phyloP scores from a whole-genome alignment of 2,329 filamentous ascomycete genomes.

The Talaromyces sp. region DNA sequence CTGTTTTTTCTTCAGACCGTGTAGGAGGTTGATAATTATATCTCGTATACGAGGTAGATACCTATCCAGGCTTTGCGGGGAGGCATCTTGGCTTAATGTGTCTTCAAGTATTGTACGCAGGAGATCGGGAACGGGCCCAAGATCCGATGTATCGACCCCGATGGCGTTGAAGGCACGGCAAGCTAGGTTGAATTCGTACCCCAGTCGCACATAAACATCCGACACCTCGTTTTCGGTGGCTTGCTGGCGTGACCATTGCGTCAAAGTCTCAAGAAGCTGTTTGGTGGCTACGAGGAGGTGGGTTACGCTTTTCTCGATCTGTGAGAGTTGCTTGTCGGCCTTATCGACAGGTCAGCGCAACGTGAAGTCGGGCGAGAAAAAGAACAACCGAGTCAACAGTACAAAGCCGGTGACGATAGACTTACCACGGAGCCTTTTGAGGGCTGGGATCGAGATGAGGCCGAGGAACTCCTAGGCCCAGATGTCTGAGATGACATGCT shows the following conservation, averaged over 20 bases:
- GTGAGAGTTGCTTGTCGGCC: slow-evolving; percentile 75
- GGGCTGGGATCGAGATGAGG: slow-evolving; percentile 59
- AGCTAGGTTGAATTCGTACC: slow-evolving; percentile 99
- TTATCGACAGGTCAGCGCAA: slow-evolving; percentile 25
- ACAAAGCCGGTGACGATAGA: slow-evolving; percentile 18
- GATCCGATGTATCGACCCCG: slow-evolving; percentile 88
- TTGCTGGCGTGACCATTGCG: slow-evolving; percentile 90
- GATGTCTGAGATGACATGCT: slow-evolving; percentile 52
- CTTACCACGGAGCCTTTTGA: slow-evolving; percentile 57
- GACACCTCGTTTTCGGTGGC: slow-evolving; percentile 94
- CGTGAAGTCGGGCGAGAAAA: slow-evolving; percentile 4
- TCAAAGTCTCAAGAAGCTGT: slow-evolving; percentile 93
- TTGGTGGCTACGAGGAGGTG: slow-evolving; percentile 97
- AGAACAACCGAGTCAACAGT: not conserved
- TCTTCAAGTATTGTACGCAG: slow-evolving; percentile 88
- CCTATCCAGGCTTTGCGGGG: slow-evolving; percentile 84
- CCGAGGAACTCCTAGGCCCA: slow-evolving; percentile 61
- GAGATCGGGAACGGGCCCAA: slow-evolving; percentile 91
- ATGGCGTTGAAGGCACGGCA: slow-evolving; percentile 96
- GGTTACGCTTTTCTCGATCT: slow-evolving; percentile 98
- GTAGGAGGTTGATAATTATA: slow-evolving; percentile 96
- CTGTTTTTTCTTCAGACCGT: slow-evolving; percentile 95
- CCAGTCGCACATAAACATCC: slow-evolving; percentile 93
- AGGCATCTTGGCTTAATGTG: slow-evolving; percentile 93
- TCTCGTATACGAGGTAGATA: slow-evolving; percentile 93